phyloP scores from a whole-genome alignment of 352 stramenopile genomes.

The Sclerospora graminicola region DNA sequence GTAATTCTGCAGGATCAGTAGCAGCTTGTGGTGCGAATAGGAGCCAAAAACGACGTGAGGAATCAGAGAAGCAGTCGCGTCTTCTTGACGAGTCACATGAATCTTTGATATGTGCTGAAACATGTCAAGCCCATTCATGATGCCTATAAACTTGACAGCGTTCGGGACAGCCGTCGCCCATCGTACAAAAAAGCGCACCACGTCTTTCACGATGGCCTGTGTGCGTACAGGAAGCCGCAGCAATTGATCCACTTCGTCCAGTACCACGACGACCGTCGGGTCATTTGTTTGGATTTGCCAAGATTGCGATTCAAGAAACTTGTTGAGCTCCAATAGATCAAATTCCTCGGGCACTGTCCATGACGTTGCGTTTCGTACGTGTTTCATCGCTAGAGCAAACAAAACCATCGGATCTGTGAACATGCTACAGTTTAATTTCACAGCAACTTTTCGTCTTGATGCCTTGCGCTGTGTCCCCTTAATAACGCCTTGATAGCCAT shows the following conservation, averaged over 20 bases:
- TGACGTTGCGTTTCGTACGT: constrained; percentile 8
- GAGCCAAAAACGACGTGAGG: constrained; percentile 46
- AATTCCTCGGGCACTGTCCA: constrained; percentile 24
- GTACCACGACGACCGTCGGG: constrained; percentile 25
- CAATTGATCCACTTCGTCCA: constrained; percentile 64
- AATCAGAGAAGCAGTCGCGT: constrained; percentile 10
- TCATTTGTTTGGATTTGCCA: background rate
- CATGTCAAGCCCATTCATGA: constrained; percentile 75
- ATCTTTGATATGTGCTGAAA: constrained; percentile 39
- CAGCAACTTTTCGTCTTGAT: constrained; percentile 8
- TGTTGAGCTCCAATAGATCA: constrained; percentile 33
- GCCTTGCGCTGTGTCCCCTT: constrained; percentile 5
- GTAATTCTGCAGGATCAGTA: constrained; percentile 36
- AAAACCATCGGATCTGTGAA: constrained; percentile 40
- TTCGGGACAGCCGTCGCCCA: constrained; percentile 34
- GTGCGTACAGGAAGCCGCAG: constrained; percentile 31
- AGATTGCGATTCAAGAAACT: constrained; percentile 29
- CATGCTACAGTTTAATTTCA: constrained; percentile 61
- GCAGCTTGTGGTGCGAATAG: constrained; percentile 40
- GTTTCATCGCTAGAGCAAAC: constrained; percentile 26
- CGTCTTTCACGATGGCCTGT: constrained; percentile 32
- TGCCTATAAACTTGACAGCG: constrained; percentile 41
- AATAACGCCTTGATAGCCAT: constrained; percentile 18
- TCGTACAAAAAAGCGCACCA: constrained; percentile 48
- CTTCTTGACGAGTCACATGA: constrained; percentile 10